Conservation (phyloP, 2,329 filamentous ascomycete genomes). For the Penicillium sp. region DNA sequence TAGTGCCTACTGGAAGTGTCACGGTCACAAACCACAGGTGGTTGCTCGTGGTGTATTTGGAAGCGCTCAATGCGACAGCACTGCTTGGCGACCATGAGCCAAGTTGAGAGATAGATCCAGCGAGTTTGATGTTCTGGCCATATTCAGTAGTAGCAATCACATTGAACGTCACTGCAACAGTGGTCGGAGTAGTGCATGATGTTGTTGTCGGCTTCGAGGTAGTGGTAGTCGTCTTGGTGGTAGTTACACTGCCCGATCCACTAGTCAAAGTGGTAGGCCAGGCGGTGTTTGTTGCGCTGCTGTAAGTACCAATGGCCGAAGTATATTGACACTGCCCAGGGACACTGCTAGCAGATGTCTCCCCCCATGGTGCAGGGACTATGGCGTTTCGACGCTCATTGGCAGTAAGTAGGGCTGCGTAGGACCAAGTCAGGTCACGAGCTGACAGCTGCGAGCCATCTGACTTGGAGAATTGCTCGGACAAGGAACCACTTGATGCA, state of each 20-base stretch:
- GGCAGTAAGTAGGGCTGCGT: constrained; percentile 36
- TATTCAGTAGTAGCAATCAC: constrained; percentile 49
- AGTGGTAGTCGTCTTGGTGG: constrained; percentile 12
- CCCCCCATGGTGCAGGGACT: constrained; percentile 30
- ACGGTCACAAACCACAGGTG: constrained; percentile 55
- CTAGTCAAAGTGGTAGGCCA: constrained; percentile 28
- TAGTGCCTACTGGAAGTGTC: constrained; percentile 47
- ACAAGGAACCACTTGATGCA: constrained; percentile 26
- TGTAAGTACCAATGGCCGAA: constrained; percentile 29
- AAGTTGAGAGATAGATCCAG: constrained; percentile 51
- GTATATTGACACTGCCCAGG: constrained; percentile 25
- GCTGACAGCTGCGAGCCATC: constrained; percentile 34
- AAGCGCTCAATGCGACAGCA: constrained; percentile 51
- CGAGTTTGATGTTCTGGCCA: constrained; percentile 59
- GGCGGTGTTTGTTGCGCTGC: constrained; percentile 24
- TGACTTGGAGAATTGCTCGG: constrained; percentile 35
- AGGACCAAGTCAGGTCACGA: constrained; percentile 40
- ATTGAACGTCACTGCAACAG: constrained; percentile 56
- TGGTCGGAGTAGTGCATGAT: constrained; percentile 9
- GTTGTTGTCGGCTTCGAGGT: constrained; percentile 22
- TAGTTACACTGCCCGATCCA: constrained; percentile 7
- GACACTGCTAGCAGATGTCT: constrained; percentile 25
- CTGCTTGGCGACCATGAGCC: constrained; percentile 53
- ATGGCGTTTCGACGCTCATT: constrained; percentile 27
- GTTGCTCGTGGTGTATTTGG: constrained; percentile 50